phyloP scores from a whole-genome alignment of 2,329 filamentous ascomycete species.

The Whalleya microplaca region DNA sequence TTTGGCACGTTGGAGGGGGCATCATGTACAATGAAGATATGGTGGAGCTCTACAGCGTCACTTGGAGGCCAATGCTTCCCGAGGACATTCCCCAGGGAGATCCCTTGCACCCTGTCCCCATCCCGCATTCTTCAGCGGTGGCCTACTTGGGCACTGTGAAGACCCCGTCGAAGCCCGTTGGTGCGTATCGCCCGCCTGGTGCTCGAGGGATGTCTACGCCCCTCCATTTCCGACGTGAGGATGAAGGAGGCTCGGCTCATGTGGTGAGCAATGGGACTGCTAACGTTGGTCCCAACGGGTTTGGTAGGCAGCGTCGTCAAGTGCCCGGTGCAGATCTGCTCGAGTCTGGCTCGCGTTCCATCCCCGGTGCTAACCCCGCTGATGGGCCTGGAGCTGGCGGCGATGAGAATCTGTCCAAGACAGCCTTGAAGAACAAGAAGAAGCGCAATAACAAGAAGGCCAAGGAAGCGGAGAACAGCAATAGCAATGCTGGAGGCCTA shows the following conservation, averaged over 20 bases:
- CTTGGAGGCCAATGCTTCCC: slow-evolving; percentile 78
- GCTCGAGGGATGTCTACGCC: slow-evolving; percentile 88
- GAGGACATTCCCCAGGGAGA: slow-evolving; percentile 65
- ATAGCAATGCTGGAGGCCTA: slow-evolving; percentile 49
- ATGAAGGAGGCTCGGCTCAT: slow-evolving; percentile 91
- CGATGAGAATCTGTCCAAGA: slow-evolving; percentile 79
- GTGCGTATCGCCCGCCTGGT: slow-evolving; percentile 92
- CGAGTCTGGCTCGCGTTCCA: slow-evolving; percentile 59
- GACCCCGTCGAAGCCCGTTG: slow-evolving; percentile 95
- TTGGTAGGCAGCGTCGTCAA: slow-evolving; percentile 73
- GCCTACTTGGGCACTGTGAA: slow-evolving; percentile 85
- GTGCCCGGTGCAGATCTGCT: slow-evolving; percentile 83
- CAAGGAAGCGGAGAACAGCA: slow-evolving; percentile 76
- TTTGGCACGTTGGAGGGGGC: slow-evolving; percentile 88
- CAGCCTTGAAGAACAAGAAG: slow-evolving; percentile 96
- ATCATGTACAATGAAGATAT: slow-evolving; percentile 97
- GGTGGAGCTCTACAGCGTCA: slow-evolving; percentile 88
- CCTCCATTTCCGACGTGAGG: slow-evolving; percentile 94
- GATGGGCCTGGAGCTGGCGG: slow-evolving; percentile 63
- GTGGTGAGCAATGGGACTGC: slow-evolving; percentile 76
- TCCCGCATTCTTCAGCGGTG: slow-evolving; percentile 80
- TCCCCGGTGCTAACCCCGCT: slow-evolving; percentile 70
- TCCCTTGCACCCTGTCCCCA: slow-evolving; percentile 73
- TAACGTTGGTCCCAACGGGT: slow-evolving; percentile 76
- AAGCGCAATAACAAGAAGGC: slow-evolving; percentile 91